Base-by-base conservation (phyloP, 352 stramenopile species). In the Globisporangium parvum region DNA sequence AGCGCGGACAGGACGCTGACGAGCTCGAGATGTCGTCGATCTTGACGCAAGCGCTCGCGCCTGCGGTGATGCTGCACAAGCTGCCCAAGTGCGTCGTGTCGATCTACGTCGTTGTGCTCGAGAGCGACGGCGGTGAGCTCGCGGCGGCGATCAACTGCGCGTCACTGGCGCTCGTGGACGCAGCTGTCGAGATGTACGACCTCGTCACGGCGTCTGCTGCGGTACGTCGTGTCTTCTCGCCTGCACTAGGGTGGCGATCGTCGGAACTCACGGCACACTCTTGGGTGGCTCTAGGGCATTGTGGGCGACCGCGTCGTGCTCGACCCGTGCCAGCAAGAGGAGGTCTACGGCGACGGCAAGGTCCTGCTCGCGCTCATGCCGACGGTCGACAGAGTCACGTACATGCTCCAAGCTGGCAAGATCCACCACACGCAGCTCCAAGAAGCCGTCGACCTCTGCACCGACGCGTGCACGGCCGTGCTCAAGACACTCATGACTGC, bases 111-210 rank as follows among this genome's bases (percentile, higher is more conserved):
- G 88, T 91, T 15, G 84, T 97, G 56, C 74, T 97, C 20, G 77
- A 93, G 54, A 78, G 83, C 28, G 85, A 96, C 53, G 89, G 89
- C 42, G 77, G 85, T 12, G 86, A 92, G 14, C 74, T 95, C 15
- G 77, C 83, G 15, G 81, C 87, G 5, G 80, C 85, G 18, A 87
- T 96, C 53, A 93, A 90, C 53, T 90, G 77, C 45, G 88, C 89
- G 31, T 96, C 87, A 21, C 69, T 97, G 28, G 89, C 89, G 23
- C 71, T 97, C 6, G 81, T 85, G 9, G 85, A 97, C 50, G 87
- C 86, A 8, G 87, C 85, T 0, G 84, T 97, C n/a, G 89, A 97
- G 68, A 93, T 97, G 73, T 93, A 88, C 52, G 89, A 96, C 65
- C 71, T 96, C 26, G 88, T 97, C 33, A 87, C 88, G 24, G 77